phyloP scores from a whole-genome alignment of 768 basidiomycete species.

The Kwoniella pini region DNA sequence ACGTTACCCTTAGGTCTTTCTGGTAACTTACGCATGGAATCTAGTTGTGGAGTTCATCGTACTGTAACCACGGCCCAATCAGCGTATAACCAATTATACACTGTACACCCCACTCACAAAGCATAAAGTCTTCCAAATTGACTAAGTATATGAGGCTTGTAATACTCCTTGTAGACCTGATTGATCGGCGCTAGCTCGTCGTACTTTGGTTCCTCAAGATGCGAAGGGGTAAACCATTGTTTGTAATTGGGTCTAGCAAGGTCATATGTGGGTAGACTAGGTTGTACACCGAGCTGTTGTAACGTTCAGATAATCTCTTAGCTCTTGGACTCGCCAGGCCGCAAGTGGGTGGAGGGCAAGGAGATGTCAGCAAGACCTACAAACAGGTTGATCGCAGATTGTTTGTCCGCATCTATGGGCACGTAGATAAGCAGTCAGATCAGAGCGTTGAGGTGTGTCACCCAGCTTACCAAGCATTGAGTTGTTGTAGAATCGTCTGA shows the following conservation, averaged over 20 bases:
- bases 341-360: too few relatives aligned
- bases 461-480: slow-evolving; percentile 70
- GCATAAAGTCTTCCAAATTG: slow-evolving; percentile 53
- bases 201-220: slow-evolving; percentile 37
- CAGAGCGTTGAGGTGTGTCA: slow-evolving; percentile 1
- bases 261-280: slow-evolving; percentile 53
- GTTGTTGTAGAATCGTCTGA: slow-evolving; percentile 91
- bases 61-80: slow-evolving; percentile 7
- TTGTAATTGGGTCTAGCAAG: slow-evolving; percentile 72
- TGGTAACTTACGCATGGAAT: slow-evolving; percentile 37
- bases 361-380: too few relatives aligned
- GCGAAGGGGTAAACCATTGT: slow-evolving; percentile 76
- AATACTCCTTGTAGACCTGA: slow-evolving; percentile 62
- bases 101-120: slow-evolving; percentile 44
- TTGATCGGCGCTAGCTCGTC: slow-evolving; percentile 66
- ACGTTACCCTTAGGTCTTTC: not conserved
- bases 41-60: slow-evolving; percentile 55
- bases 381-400: slow-evolving; percentile 96
- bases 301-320: too few relatives aligned
- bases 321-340: too few relatives aligned
- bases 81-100: too few relatives aligned
- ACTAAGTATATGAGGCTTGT: slow-evolving; percentile 62
- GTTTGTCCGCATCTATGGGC: slow-evolving; percentile 84
- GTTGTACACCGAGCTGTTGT: slow-evolving; percentile 34
- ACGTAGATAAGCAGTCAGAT: not conserved